phyloP scores from a whole-genome alignment of 2,329 filamentous ascomycete species.

The Penicillium sp. region DNA sequence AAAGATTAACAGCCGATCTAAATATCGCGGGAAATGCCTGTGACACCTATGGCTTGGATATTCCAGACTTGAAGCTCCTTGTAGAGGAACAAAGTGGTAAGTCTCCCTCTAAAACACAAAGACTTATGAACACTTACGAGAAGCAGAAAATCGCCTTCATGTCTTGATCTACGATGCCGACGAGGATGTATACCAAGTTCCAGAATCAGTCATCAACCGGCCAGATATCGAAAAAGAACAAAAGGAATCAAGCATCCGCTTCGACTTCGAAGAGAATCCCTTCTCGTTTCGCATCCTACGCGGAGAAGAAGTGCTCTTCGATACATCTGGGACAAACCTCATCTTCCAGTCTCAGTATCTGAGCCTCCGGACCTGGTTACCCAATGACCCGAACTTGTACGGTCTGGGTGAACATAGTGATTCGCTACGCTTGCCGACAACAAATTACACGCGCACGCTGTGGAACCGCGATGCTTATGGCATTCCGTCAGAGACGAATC shows the following conservation, averaged over 20 bases:
- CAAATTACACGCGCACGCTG: conserved; percentile 68
- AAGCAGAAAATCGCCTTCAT: conserved; percentile 65
- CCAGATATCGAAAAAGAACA: conserved; percentile 52
- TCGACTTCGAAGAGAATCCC: conserved; percentile 57
- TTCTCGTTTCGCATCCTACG: conserved; percentile 66
- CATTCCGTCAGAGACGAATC: conserved; percentile 62
- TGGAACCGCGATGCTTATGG: conserved; percentile 69
- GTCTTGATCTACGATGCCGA: conserved; percentile 71
- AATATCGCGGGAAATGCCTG: conserved; percentile 67
- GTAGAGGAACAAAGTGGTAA: conserved; percentile 64
- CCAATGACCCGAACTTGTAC: conserved; percentile 70
- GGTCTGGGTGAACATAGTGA: conserved; percentile 79
- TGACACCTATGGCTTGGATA: conserved; percentile 61
- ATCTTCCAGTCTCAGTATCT: conserved; percentile 80
- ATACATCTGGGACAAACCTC: conserved; percentile 66
- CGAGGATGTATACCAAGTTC: conserved; percentile 74
- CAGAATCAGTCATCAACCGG: conserved; percentile 66
- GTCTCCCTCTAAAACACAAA: not conserved
- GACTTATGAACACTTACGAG: not conserved
- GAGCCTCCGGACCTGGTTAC: conserved; percentile 69
- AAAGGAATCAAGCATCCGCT: conserved; percentile 43
- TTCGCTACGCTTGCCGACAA: conserved; percentile 66
- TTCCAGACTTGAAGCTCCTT: conserved; percentile 57
- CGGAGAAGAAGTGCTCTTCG: conserved; percentile 56
- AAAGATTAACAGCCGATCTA: conserved; percentile 68